These are phyloP conservation scores for Scedosporium minutisporum DNA, from an alignment of 2,329 filamentous ascomycete species.

Conservation along the genomic window DNA sequence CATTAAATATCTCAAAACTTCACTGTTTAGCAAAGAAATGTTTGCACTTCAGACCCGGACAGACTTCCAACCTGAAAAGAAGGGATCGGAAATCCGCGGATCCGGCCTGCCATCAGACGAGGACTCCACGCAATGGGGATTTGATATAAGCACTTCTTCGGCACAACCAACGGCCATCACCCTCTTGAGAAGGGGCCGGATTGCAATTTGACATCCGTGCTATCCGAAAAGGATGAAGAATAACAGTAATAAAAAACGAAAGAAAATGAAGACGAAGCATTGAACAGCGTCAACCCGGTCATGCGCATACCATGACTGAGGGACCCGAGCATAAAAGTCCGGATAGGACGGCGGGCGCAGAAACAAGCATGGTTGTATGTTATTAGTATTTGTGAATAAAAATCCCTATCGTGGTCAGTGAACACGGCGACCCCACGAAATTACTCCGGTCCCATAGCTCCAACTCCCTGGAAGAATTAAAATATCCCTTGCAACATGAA, in stretches of 20 bases:
- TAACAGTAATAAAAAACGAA: not conserved
- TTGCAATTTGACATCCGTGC: conserved; percentile 99
- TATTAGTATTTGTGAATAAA: conserved; percentile 16
- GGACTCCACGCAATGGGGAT: conserved; percentile 12
- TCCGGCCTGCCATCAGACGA: conserved; percentile 11
- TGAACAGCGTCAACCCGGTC: not conserved
- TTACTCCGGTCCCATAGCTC: not conserved
- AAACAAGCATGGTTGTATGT: conserved; percentile 19
- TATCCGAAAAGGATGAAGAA: conserved; percentile 23
- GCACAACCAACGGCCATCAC: conserved; percentile 84
- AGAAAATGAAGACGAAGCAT: not conserved
- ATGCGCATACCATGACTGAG: not conserved
- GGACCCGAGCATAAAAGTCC: not conserved
- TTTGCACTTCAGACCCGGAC: conserved; percentile 6
- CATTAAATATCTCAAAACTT: not conserved
- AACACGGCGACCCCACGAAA: not conserved
- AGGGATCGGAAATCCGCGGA: not conserved
- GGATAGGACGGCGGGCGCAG: conserved; percentile 1
- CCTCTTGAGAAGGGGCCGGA: conserved; percentile 48
- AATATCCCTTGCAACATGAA: not conserved
- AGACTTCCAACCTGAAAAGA: not conserved
- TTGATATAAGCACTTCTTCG: conserved; percentile 96
- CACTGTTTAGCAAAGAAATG: not conserved
- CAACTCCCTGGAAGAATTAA: not conserved
- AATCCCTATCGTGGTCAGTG: not conserved